Base-by-base conservation (phyloP, 169 alveolate genomes). In the Cryptosporidium sp. region DNA sequence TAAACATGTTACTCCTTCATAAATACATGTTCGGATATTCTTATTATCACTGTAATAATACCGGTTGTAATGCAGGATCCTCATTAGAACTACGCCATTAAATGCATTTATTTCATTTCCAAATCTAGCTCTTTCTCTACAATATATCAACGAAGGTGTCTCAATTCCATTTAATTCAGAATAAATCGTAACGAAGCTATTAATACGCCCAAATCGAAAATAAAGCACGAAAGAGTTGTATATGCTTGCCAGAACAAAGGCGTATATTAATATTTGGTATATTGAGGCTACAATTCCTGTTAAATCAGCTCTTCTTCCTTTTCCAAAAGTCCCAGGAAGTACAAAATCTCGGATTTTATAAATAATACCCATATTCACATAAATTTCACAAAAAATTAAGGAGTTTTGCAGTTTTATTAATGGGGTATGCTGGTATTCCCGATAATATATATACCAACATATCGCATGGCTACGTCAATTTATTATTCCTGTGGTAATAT, bases 301-400 rank as follows among this genome's bases (percentile, higher is more conserved):
- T 12, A 80, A 65, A 23, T 61, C 10, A 8, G 89, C 89, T 45
- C 89, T 59, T 62, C 67, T 59, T 23, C 89, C 89, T 16, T 21
- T 62, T 39, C 89, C 89, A 59, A 80, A 80, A 18, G 89, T 80
- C 9, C 89, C 89, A 31, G 89, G 89, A 33, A 80, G 70, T 39
- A 80, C 80, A 45, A 59, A 62, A 65, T 80, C 89, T 41, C 68
- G 89, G 23, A 80, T 62, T 31, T 31, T 18, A 67, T 67, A 2
- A 7, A 67, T 21, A 4, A 39, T 16, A 67, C 26, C 29, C 73
- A 67, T 37, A 67, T n/a, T 33, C 73, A 67, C 51, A 18, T 8
- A n/a, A 67, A 0, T 26, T n/a, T 55, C 23, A n/a, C 8, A 16
- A 26, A 55, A 16, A 21, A 23, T 1, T 5, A 8, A 37, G 18